Evolutionary conservation across 306 rosid genomes (phyloP).

Genomic region (Quercus robur): DNA sequence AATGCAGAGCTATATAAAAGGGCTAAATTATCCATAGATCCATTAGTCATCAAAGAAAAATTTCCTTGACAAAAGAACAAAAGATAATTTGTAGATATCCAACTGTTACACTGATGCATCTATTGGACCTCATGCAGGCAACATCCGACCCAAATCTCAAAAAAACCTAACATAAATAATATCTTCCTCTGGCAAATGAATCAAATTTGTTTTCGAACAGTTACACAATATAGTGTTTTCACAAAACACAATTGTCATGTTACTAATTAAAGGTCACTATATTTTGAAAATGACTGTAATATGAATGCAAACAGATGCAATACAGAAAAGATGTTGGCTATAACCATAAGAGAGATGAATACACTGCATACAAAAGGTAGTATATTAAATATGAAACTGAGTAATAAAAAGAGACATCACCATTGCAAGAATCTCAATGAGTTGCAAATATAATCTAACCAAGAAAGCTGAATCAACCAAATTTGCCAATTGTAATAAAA

Average conservation of each 20-base stretch:
- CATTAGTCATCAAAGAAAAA: neutral
- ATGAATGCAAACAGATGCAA: neutral
- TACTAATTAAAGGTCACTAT: no score
- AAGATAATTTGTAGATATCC: neutral
- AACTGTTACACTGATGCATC: neutral
- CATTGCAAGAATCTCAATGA: neutral
- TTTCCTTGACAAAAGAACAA: neutral
- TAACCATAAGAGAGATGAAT: neutral
- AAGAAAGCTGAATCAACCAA: neutral
- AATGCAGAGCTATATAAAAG: no score
- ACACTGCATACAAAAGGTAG: neutral
- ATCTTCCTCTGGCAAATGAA: neutral
- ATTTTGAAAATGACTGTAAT: neutral
- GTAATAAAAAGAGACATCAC: neutral
- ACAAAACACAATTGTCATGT: neutral
- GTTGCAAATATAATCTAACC: neutral
- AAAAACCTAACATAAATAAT: neutral
- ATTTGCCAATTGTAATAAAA: neutral
- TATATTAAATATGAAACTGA: neutral
- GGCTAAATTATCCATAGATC: no score
- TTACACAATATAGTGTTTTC: neutral
- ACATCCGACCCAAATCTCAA: neutral
- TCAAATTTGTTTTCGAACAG: neutral
- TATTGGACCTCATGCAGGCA: neutral
- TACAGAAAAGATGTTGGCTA: neutral